phyloP scores from a whole-genome alignment of 2,329 filamentous ascomycete genomes.

The Ophiocordyceps sinensis region DNA sequence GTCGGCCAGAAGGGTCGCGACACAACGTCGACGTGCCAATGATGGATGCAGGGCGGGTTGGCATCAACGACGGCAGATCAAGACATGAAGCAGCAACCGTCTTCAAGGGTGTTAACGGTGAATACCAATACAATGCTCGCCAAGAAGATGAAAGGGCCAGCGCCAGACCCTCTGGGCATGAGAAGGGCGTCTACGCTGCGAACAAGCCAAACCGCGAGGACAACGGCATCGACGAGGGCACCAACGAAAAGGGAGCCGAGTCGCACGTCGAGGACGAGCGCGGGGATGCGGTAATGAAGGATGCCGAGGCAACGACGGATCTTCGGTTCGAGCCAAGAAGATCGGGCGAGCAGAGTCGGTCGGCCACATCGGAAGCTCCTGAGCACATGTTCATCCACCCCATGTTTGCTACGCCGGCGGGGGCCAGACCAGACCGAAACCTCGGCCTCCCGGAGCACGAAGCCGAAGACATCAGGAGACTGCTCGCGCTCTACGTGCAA shows the following conservation, averaged over 20 bases:
- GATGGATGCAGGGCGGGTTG: constrained; percentile 12
- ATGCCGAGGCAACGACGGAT: constrained; percentile 20
- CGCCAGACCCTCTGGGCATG: not conserved
- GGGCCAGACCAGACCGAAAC: constrained; percentile 52
- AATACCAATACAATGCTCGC: not conserved
- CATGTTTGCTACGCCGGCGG: constrained; percentile 52
- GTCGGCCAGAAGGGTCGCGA: not conserved
- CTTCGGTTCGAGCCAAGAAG: constrained; percentile 7
- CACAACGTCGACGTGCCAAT: constrained; percentile 10
- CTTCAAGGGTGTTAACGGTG: constrained; percentile 2
- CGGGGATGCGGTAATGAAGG: constrained; percentile 6
- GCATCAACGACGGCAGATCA: constrained; percentile 7
- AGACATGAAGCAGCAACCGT: constrained; percentile 4
- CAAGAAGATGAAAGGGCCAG: not conserved
- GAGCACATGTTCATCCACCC: constrained; percentile 53
- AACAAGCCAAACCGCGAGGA: not conserved
- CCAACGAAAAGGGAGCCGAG: not conserved
- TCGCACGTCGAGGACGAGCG: not conserved
- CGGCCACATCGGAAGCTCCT: constrained; percentile 5
- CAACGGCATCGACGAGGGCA: not conserved
- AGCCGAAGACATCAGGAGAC: constrained; percentile 62
- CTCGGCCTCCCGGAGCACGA: constrained; percentile 57
- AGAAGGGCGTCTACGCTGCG: not conserved
- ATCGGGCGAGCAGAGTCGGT: not conserved
- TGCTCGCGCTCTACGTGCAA: constrained; percentile 65